Percentiles rank a stretch among this genome's conserved stretches.
Conservation (phyloP, 495 filamentous ascomycete genomes). For the Xylaria palmicola region DNA sequence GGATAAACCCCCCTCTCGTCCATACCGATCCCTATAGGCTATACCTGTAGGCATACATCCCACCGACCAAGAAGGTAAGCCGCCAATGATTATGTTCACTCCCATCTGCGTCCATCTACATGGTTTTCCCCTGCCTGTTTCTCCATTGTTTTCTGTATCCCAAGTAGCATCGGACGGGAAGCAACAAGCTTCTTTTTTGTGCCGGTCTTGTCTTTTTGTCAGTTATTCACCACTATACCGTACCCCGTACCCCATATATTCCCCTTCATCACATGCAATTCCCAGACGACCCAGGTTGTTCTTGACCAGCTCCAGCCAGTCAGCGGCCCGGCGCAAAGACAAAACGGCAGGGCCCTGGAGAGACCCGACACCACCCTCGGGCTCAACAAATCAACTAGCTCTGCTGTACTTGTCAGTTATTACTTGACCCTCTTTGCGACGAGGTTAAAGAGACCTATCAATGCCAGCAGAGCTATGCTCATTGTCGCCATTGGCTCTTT, state of each 20-base stretch:
- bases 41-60: neutral
- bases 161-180: neutral
- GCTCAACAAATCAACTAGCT: constrained; percentile 47
- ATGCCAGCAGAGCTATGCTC: constrained; percentile 32
- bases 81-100: neutral
- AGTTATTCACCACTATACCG: neutral
- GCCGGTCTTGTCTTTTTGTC: neutral
- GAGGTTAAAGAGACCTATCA: constrained; percentile 47
- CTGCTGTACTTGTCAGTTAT: constrained; percentile 28
- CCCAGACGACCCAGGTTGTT: constrained; percentile 10
- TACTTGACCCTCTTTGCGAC: constrained; percentile 38
- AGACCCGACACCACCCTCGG: constrained; percentile 15
- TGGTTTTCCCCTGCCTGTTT: no score
- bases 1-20: no score
- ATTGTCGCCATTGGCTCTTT: constrained; percentile 43
- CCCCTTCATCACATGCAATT: constrained; percentile 2
- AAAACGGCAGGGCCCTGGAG: constrained; percentile 23
- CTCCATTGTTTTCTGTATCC: no score
- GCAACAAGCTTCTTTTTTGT: neutral
- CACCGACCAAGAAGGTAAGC: neutral
- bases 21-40: neutral
- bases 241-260: neutral
- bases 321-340: constrained; percentile 30
- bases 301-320: constrained; percentile 30
- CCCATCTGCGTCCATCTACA: neutral